These are phyloP conservation scores for Dioscorea cayenensis DNA, from an alignment of 116 monocot species.

Conservation along the genomic window DNA sequence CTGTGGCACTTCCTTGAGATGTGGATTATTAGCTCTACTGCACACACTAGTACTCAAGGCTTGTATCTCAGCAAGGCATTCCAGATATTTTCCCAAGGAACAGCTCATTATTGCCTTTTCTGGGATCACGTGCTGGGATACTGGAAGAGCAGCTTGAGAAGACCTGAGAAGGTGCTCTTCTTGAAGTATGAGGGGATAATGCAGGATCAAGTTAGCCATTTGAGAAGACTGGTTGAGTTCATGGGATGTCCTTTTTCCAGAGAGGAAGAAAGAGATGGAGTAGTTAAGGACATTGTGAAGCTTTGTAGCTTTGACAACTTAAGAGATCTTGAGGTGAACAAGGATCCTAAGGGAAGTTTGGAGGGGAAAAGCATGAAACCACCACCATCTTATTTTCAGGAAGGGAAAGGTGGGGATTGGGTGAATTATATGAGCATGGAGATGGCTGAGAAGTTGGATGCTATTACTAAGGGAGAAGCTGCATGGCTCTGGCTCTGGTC, in stretches of 20 bases:
- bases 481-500: background rate
- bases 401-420: slow-evolving; percentile 30
- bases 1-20: slow-evolving; percentile 9
- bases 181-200: slow-evolving; percentile 28
- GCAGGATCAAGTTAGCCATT: slow-evolving; percentile 3
- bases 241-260: background rate
- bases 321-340: slow-evolving; percentile 7
- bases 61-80: background rate
- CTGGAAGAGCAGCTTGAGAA: slow-evolving; percentile 15
- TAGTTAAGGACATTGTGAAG: slow-evolving; percentile 14
- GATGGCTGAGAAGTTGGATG: slow-evolving; percentile 16
- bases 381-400: slow-evolving; percentile 8
- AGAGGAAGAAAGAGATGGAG: slow-evolving; percentile 13
- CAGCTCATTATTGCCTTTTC: background rate
- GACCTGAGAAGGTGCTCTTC: slow-evolving; percentile 22
- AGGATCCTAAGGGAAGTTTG: background rate
- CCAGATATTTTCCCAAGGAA: slow-evolving; percentile 9
- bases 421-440: slow-evolving; percentile 13
- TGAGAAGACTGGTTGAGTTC: slow-evolving; percentile 12
- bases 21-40: background rate
- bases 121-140: slow-evolving; percentile 22
- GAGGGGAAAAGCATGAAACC: no score
- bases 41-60: background rate
- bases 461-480: slow-evolving; percentile 10
- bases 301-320: slow-evolving; percentile 19